Evolutionary conservation across 1,139 yeast genomes (phyloP), one percentile per base, ranked within the genome.

Genomic region (Kurtzmaniella natalensis): DNA sequence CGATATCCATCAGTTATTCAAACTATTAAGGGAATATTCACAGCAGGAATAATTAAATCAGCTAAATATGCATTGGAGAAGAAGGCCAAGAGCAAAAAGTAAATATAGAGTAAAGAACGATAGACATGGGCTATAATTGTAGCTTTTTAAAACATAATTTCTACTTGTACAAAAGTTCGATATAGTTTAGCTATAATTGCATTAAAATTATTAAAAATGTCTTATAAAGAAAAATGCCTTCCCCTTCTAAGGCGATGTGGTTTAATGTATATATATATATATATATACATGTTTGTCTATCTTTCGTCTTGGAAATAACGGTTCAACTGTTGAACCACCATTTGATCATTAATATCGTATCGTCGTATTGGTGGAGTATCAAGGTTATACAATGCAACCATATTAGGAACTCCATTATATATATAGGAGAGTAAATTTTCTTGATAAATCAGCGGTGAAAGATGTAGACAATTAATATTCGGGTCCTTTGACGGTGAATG

Each of bases 11-110:
- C 95, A 11, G 50, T 82, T 9, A 57, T 78, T 10, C 98, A 94
- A 57, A 78, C 87, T 20, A 47, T 78, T 15, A 88, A 89, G 53
- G 98, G 99, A 0, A 49, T 92, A 3, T 63, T 85, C 26, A 87
- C 95, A 3, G 96, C 97, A 1, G 98, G 99, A 1, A 37, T 86
- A 1, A 52, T 66, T 20, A 83, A 85, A 52, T 79, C 94, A 13
- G 53, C 78, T 31, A 74, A 70, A 44, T 92, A 92, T 57, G 92
- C 95, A 4, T 59, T 75, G 54, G 96, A 89, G 36, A 92, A 92
- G 58, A 71, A 59, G 25, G 36, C 51, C 26, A 62, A 62, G 37
- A 59, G 47, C 33, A n/a, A 45, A 55, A 47, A 38, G 37, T 10
- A 47, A 42, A 24, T 36, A 25, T n/a, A n/a, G n/a, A n/a, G n/a